Evolutionary conservation across 164 flowering plant genomes (phyloP), one percentile per base, ranked within the genome.

Genomic region (Vitis labrusca): DNA sequence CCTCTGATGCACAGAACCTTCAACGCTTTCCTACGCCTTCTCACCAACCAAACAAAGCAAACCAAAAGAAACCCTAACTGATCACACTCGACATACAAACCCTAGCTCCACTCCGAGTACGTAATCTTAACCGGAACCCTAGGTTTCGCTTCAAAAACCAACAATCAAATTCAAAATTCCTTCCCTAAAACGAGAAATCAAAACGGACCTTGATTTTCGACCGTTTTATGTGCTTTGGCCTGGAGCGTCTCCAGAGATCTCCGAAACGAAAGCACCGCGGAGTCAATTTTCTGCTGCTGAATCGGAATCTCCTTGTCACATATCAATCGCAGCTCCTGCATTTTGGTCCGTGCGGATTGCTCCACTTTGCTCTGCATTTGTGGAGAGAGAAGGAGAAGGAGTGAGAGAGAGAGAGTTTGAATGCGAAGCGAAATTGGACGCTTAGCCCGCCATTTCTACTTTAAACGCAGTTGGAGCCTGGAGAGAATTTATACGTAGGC

Each of bases 271-370:
- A 47, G 61, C 16, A 58, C 23, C n/a, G 77, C 62, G 8, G 80
- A n/a, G 19, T 78, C 87, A 63, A 80, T 76, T 47, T 67, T 79
- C 29, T 80, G 80, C 55, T 74, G 85, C 58, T 77, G 79, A 27
- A 71, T 69, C 9, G 77, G 63, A 11, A 85, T 77, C 72, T 86
- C 85, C 62, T 37, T 50, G n/a, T 75, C 90, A 72, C 85, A 80
- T 8, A 71, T 55, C 59, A 78, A 6, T 13, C 89, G 74, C n/a
- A 81, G 74, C 32, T 83, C 84, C 78, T 77, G 85, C 87, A 87
- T 75, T 61, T 60, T 82, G 62, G 75, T 3, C 67, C 73, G 61
- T 3, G n/a, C 75, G 6, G 77, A 6, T 3, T 71, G 74, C 56
- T 51, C 69, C 6, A n/a, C 61, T 32, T 27, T 30, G 71, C 50